A percentile compares a stretch with the other conserved stretches of the same genome.
Evolutionary conservation across 2,329 filamentous ascomycete species (phyloP).

Genomic region (Hymenoscyphus infarciens): DNA sequence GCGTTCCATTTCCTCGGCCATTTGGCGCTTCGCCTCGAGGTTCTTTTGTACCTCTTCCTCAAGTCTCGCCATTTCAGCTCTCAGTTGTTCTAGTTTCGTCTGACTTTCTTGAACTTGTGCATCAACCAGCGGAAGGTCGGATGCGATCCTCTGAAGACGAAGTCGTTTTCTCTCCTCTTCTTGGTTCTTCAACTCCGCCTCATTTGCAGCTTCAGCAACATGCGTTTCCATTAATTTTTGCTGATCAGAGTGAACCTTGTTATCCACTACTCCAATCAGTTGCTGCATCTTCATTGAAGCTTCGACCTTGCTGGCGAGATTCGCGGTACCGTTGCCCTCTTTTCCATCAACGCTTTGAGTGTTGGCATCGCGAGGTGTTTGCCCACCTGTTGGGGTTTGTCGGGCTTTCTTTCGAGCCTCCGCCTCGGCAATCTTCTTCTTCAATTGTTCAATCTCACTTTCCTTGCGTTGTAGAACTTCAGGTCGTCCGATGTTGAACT

Average conservation of each 20-base stretch:
- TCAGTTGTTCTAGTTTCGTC: slow-evolving; percentile 30
- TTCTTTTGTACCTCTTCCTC: slow-evolving; percentile 33
- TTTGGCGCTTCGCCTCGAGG: slow-evolving; percentile 34
- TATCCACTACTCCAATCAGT: slow-evolving; percentile 22
- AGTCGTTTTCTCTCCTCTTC: slow-evolving; percentile 32
- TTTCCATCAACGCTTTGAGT: slow-evolving; percentile 11
- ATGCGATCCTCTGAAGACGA: slow-evolving; percentile 33
- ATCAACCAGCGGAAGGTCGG: slow-evolving; percentile 34
- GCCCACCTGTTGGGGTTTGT: slow-evolving; percentile 29
- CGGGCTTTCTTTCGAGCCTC: slow-evolving; percentile 32
- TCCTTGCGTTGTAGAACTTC: slow-evolving; percentile 50
- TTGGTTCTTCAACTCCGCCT: slow-evolving; percentile 24
- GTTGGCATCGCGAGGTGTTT: slow-evolving; percentile 27
- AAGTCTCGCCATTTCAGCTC: slow-evolving; percentile 32
- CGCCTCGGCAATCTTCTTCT: slow-evolving; percentile 38
- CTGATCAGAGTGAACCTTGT: slow-evolving; percentile 23
- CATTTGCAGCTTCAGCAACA: slow-evolving; percentile 25
- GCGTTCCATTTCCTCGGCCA: slow-evolving; percentile 36
- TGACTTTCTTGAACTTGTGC: slow-evolving; percentile 33
- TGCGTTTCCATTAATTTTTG: slow-evolving; percentile 30
- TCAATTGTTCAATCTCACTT: slow-evolving; percentile 58
- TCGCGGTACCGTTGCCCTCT: slow-evolving; percentile 6
- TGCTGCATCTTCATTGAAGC: slow-evolving; percentile 30
- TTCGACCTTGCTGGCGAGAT: slow-evolving; percentile 25
- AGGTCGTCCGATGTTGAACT: slow-evolving; percentile 19